Evolutionary conservation across 257 asterid genomes (phyloP).

Genomic region (Scutellaria baicalensis): DNA sequence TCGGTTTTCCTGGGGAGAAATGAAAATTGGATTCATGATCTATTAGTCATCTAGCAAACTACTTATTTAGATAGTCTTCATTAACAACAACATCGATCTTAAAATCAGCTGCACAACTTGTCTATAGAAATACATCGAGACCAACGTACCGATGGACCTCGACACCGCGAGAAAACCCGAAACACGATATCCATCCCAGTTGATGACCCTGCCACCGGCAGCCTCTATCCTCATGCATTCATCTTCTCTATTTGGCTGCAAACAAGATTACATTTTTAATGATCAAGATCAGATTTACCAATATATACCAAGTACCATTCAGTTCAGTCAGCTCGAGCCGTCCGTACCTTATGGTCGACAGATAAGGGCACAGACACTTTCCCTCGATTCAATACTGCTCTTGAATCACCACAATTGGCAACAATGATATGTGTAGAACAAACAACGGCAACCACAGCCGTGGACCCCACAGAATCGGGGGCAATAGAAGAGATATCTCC

Average conservation of each 20-base stretch:
- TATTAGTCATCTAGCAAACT: neutral
- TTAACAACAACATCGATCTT: neutral
- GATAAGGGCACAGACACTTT: constrained; percentile 50
- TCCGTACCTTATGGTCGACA: constrained; percentile 58
- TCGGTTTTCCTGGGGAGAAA: too few species aligned
- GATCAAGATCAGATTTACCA: neutral
- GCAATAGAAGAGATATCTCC: constrained; percentile 29
- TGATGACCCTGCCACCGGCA: constrained; percentile 71
- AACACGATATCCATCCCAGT: constrained; percentile 79
- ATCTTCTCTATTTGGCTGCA: constrained; percentile 68
- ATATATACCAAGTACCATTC: too few species aligned
- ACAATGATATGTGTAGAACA: constrained; percentile 56
- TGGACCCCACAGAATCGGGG: constrained; percentile 73
- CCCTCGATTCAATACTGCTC: constrained; percentile 68
- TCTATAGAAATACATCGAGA: neutral
- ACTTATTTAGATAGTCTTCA: neutral
- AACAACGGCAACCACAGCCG: constrained; percentile 69
- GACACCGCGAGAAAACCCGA: constrained; percentile 78
- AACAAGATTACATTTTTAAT: neutral
- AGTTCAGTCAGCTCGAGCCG: too few species aligned
- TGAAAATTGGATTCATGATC: neutral
- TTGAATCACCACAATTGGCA: constrained; percentile 81
- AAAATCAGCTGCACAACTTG: neutral
- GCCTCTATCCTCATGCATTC: constrained; percentile 61
- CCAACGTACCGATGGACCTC: constrained; percentile 62